These are phyloP conservation scores for Arthromyces matolae DNA, from an alignment of 768 basidiomycete species.

Conservation along the genomic window DNA sequence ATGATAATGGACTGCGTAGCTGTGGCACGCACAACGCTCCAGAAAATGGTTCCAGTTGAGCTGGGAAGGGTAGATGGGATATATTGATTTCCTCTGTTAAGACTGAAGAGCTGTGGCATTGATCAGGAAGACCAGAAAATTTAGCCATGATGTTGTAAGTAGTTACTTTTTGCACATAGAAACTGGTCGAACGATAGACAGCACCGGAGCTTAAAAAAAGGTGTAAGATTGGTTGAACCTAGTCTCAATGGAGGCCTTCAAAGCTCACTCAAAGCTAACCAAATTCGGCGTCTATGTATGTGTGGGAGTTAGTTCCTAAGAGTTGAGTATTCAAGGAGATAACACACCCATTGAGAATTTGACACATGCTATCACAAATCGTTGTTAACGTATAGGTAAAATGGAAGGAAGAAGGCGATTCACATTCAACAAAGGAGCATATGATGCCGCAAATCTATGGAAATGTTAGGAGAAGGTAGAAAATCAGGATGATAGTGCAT, in stretches of 20 bases:
- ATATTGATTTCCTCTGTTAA: slow-evolving; percentile 59
- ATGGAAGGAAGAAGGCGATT: slow-evolving; percentile 4
- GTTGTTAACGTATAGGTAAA: neutral
- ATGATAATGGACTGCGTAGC: slow-evolving; percentile 45
- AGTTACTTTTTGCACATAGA: slow-evolving; percentile 53
- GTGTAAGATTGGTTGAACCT: neutral
- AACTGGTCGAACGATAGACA: slow-evolving; percentile 53
- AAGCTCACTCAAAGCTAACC: slow-evolving; percentile 51
- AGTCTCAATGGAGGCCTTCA: neutral
- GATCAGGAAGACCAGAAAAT: slow-evolving; percentile 3
- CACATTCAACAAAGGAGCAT: slow-evolving; percentile 50
- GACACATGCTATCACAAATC: slow-evolving; percentile 37
- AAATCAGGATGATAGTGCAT: neutral
- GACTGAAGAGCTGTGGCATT: slow-evolving; percentile 52
- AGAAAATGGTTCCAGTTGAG: slow-evolving; percentile 47
- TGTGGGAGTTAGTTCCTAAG: no score
- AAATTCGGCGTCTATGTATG: slow-evolving; percentile 45
- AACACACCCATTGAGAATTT: slow-evolving; percentile 47
- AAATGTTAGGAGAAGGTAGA: neutral
- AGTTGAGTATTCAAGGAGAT: neutral
- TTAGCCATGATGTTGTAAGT: neutral
- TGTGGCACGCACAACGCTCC: slow-evolving; percentile 52
- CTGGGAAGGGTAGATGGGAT: slow-evolving; percentile 58
- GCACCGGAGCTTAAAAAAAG: slow-evolving; percentile 34
- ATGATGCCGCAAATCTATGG: slow-evolving; percentile 41